Evolutionary conservation across 2,329 filamentous ascomycete genomes (phyloP).

Genomic region (Venturia effusa): DNA sequence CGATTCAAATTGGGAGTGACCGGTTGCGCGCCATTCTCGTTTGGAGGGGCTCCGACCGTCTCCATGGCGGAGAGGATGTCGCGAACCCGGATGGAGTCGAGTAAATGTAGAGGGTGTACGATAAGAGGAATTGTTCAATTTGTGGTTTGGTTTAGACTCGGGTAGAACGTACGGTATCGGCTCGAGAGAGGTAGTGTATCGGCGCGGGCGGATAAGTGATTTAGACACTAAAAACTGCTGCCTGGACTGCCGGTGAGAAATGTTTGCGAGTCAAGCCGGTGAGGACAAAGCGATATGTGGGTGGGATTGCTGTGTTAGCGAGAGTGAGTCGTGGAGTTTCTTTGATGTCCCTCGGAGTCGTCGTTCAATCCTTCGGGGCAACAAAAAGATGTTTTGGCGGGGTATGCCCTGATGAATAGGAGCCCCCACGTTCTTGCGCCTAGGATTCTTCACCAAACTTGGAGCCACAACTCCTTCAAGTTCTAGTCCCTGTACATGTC

Average conservation of each 20-base stretch:
- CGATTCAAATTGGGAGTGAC: not conserved
- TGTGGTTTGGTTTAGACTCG: not conserved
- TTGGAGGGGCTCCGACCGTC: constrained; percentile 6
- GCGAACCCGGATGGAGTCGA: not conserved
- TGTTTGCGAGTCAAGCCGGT: not conserved
- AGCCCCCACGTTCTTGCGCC: not conserved
- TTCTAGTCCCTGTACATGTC: not conserved
- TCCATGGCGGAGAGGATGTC: constrained; percentile 7
- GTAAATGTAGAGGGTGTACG: not conserved
- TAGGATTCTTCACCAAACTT: not conserved
- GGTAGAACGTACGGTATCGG: not conserved
- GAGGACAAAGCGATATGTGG: not conserved
- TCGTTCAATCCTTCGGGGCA: not conserved
- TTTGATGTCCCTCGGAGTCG: not conserved
- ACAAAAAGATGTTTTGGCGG: not conserved
- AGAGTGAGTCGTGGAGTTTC: not conserved
- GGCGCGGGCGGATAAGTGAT: not conserved
- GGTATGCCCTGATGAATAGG: not conserved
- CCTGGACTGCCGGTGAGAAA: not conserved
- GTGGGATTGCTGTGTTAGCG: not conserved
- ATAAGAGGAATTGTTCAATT: too few species aligned
- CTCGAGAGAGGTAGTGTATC: not conserved
- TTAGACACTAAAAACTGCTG: not conserved
- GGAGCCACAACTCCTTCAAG: not conserved
- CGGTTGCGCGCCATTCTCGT: not conserved